A percentile compares a stretch with the other conserved stretches of the same genome.
Evolutionary conservation across 805 yeast species (phyloP).

Genomic region (Wickerhamiella hasegawae): DNA sequence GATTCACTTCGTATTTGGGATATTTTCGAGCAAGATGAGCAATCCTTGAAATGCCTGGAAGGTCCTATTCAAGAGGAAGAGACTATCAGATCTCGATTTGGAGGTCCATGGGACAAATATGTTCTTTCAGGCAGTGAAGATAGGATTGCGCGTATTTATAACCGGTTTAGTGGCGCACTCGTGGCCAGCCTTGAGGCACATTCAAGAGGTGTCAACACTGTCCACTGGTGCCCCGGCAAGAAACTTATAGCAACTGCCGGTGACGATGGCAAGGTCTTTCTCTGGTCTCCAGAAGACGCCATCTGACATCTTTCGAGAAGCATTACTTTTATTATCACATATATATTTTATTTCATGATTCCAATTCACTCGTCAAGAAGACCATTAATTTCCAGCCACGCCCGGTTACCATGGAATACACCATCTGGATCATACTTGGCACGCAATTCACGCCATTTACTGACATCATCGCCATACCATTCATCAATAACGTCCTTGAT

Average conservation of each 20-base stretch:
- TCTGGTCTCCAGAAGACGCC: too few species aligned
- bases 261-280: slow-evolving; percentile 56
- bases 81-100: slow-evolving; percentile 64
- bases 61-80: slow-evolving; percentile 36
- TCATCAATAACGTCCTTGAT: slow-evolving; percentile 48
- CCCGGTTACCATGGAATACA: slow-evolving; percentile 58
- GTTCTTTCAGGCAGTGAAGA: slow-evolving; percentile 77
- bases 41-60: slow-evolving; percentile 49
- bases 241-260: slow-evolving; percentile 68
- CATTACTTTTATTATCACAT: too few species aligned
- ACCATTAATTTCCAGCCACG: slow-evolving; percentile 77
- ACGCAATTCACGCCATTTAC: slow-evolving; percentile 46
- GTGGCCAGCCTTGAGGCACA: slow-evolving; percentile 50
- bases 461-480: slow-evolving; percentile 68
- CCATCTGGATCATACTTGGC: slow-evolving; percentile 62
- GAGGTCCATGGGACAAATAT: slow-evolving; percentile 51
- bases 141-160: slow-evolving; percentile 66
- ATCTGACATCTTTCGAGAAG: too few species aligned
- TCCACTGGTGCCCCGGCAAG: slow-evolving; percentile 48
- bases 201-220: slow-evolving; percentile 52
- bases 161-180: slow-evolving; percentile 50
- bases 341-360: too few species aligned
- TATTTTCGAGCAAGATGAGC: neutral
- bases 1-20: neutral
- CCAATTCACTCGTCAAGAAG: slow-evolving; percentile 9